These are phyloP conservation scores for Antitrichia curtipendula DNA, from an alignment of 225 moss, liverwort and hornwort species.

Conservation along the genomic window DNA sequence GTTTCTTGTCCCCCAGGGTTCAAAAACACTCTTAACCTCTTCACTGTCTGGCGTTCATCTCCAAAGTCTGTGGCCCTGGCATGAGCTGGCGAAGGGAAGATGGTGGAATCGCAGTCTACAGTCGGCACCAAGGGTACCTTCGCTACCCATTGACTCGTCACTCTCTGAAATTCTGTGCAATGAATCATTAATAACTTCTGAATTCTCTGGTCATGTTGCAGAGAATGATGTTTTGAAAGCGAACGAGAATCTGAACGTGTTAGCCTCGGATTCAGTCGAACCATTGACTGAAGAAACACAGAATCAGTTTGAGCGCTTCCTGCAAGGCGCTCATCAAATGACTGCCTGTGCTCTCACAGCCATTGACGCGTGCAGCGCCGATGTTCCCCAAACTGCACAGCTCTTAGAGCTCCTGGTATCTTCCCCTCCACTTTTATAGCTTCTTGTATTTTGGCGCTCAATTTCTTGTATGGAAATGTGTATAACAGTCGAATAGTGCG, in stretches of 20 bases:
- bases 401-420: conserved; percentile 26
- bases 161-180: background rate
- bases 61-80: background rate
- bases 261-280: background rate
- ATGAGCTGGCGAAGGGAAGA: background rate
- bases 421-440: background rate
- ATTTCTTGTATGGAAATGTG: background rate
- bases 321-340: conserved; percentile 36
- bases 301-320: conserved; percentile 5
- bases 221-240: background rate
- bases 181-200: background rate
- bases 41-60: background rate
- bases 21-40: background rate
- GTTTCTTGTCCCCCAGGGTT: background rate
- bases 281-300: conserved; percentile 6
- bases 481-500: background rate
- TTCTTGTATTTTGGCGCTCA: background rate
- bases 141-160: background rate
- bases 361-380: conserved; percentile 31
- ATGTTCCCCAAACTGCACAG: conserved; percentile 29
- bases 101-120: background rate
- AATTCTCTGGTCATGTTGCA: background rate
- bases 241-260: background rate
- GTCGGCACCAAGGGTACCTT: background rate
- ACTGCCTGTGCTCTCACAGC: conserved; percentile 30